Percentiles rank a stretch among this genome's conserved stretches.
phyloP scores from a whole-genome alignment of 169 alveolate genomes.

The Plasmodium inui region DNA sequence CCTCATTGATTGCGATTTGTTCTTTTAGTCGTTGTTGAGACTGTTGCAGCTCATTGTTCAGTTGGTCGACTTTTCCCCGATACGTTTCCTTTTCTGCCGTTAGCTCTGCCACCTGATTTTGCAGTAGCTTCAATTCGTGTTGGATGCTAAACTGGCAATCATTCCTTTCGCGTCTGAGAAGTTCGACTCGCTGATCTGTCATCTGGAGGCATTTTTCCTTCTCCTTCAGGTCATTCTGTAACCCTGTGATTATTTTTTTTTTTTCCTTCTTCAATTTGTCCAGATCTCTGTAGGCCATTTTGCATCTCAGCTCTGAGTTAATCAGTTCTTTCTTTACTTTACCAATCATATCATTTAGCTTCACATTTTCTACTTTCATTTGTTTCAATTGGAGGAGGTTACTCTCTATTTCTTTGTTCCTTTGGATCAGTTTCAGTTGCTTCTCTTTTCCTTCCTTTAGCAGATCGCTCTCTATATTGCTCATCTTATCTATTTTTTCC shows the following conservation, averaged over 20 bases:
- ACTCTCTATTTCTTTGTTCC: neutral
- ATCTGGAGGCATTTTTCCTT: constrained; percentile 12
- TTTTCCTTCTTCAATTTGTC: constrained; percentile 28
- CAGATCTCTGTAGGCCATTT: neutral
- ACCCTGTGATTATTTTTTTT: neutral
- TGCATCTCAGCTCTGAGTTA: constrained; percentile 9
- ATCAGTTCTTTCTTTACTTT: constrained; percentile 13
- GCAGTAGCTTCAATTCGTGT: neutral
- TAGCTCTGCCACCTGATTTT: neutral
- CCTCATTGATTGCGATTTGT: neutral
- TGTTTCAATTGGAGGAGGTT: neutral
- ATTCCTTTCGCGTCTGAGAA: neutral
- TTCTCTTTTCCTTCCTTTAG: constrained; percentile 30
- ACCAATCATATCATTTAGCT: neutral
- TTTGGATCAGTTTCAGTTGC: neutral
- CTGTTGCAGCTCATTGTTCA: constrained; percentile 2
- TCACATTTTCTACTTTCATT: constrained; percentile 17
- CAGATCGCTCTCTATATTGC: constrained; percentile 25
- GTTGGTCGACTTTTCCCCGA: neutral
- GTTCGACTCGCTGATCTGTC: neutral
- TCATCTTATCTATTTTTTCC: constrained; percentile 10
- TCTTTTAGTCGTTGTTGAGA: neutral
- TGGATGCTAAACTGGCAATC: neutral
- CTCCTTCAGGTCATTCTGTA: constrained; percentile 6
- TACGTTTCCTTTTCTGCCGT: neutral